Percentiles rank a stretch among this genome's conserved stretches.
phyloP scores from a whole-genome alignment of 495 filamentous ascomycete genomes.

The Lasiosphaeria ovina region DNA sequence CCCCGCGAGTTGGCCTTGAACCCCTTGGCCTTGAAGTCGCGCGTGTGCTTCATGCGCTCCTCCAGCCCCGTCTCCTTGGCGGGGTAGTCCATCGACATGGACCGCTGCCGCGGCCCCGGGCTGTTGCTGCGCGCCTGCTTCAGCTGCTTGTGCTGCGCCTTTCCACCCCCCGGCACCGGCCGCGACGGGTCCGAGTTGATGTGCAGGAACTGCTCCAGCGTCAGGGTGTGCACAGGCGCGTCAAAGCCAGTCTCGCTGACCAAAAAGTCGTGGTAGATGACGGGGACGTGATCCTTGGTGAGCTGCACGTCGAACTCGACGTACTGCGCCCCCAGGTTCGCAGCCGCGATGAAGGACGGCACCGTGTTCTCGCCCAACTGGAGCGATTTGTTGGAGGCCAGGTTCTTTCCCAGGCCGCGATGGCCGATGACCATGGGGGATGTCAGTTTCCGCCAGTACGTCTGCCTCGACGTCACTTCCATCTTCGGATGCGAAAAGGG shows the following conservation, averaged over 20 bases:
- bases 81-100: conserved; percentile 43
- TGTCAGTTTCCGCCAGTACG: conserved; percentile 80
- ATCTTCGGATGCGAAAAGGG: conserved; percentile 93
- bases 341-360: conserved; percentile 92
- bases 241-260: conserved; percentile 98
- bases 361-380: conserved; percentile 96
- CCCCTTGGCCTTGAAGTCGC: conserved; percentile 82
- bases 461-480: conserved; percentile 82
- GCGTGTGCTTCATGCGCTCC: conserved; percentile 95
- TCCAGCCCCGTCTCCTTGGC: conserved; percentile 53
- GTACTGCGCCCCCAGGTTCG: conserved; percentile 87
- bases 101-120: conserved; percentile 40
- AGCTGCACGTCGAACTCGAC: conserved; percentile 96
- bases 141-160: conserved; percentile 29
- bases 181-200: conserved; percentile 58
- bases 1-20: conserved; percentile 96
- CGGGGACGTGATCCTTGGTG: conserved; percentile 96
- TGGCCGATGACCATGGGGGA: conserved; percentile 90
- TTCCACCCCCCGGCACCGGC: neutral
- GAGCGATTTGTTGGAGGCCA: conserved; percentile 72
- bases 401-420: conserved; percentile 90
- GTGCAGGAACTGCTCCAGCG: conserved; percentile 90
- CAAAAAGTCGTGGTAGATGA: conserved; percentile 98
- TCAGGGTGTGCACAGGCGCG: conserved; percentile 92
- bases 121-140: conserved; percentile 34